Conservation (phyloP, 2,329 filamentous ascomycete genomes). For the Venturia asperata region DNA sequence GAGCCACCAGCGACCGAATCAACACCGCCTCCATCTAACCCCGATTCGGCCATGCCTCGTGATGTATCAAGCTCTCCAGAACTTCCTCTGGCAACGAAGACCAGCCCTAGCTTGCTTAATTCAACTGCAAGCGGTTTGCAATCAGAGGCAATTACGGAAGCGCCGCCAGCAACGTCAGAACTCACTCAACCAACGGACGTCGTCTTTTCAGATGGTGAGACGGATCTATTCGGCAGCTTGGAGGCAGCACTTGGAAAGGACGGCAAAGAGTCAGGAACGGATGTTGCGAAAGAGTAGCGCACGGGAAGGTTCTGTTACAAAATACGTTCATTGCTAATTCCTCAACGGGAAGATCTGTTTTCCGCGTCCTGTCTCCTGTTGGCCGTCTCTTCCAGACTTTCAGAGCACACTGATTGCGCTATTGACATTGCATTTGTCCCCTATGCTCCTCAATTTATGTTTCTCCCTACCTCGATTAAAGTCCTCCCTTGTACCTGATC, state of each 20-base stretch:
- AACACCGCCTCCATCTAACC: slow-evolving; percentile 17
- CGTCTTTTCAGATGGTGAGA: slow-evolving; percentile 31
- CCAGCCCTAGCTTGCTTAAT: neutral
- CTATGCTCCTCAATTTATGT: neutral
- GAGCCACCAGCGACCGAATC: neutral
- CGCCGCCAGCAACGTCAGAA: slow-evolving; percentile 2
- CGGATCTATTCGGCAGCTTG: slow-evolving; percentile 42
- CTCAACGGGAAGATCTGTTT: neutral
- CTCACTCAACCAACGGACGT: slow-evolving; percentile 20
- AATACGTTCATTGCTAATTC: neutral
- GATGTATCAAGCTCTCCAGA: slow-evolving; percentile 39
- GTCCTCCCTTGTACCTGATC: neutral
- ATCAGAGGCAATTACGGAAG: neutral
- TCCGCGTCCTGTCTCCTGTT: too few relatives aligned
- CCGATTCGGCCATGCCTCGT: slow-evolving; percentile 19
- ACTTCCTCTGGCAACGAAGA: slow-evolving; percentile 33
- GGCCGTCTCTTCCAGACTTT: neutral
- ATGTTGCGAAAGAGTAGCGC: neutral
- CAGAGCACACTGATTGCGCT: neutral
- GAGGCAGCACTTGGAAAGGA: slow-evolving; percentile 37
- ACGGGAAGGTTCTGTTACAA: neutral
- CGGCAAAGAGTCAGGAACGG: slow-evolving; percentile 11
- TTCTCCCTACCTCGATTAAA: neutral
- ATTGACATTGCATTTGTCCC: neutral
- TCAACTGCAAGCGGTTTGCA: neutral